Evolutionary conservation across 371 early-diverging fungal species (phyloP), one percentile per base, ranked within the genome.

Genomic region (Thermomucor indicae-seudaticae): DNA sequence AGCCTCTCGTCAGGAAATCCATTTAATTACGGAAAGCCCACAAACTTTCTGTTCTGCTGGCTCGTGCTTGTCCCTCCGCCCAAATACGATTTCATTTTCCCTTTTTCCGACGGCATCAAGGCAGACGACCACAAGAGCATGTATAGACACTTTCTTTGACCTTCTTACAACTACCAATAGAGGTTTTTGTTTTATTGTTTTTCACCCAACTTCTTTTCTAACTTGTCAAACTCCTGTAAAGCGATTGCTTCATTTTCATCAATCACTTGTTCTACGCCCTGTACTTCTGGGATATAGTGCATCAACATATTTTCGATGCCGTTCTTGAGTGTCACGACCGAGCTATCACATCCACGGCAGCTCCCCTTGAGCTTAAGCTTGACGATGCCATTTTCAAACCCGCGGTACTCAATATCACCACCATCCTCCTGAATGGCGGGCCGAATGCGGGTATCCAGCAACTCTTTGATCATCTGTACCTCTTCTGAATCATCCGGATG

Each of bases 271-370:
- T 94, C 95, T 1, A 98, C 96, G 3, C 83, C 70, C 20, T 85
- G 77, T n/a, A 98, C 94, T 59, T 97, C 97, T 0, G 97, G 97
- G 43, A 98, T 86, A 62, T 97, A 98, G 66, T 98, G 96, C 86
- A 90, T 93, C 58, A 98, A 67, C 98, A 98, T 98, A 54, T 92
- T 95, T 68, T 97, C 97, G 53, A 98, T 96, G 3, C 98, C 98
- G 57, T 95, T 93, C 81, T 96, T 98, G 27, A 97, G 79, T 0
- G 95, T 96, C 7, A 96, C 81, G 0, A 84, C 78, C 29, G 88
- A 82, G 16, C 88, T 88, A 41, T 93, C 91, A 60, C 98, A 98
- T 6, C 94, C 91, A 51, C 96, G 74, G 72, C 98, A 98, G 16
- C 95, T 88, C n/a, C 98, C 98, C 60, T 90, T 89, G 44, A 98